Conservation (phyloP, 2,329 filamentous ascomycete species). For the Colletotrichum somersetense region DNA sequence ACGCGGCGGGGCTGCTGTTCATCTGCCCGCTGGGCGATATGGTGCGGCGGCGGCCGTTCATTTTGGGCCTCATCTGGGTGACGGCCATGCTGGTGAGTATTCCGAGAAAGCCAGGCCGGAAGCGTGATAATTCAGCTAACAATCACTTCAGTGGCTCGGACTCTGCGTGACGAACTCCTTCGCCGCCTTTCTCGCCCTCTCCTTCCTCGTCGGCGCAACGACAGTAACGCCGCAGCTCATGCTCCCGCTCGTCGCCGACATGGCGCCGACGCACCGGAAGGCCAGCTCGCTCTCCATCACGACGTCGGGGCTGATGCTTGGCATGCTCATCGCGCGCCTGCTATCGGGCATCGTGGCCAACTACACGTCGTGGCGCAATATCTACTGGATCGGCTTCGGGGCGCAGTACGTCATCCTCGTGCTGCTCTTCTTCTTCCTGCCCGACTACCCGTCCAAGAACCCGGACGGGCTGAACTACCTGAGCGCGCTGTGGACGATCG, state of each 20-base stretch:
- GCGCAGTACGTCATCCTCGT: slow-evolving; percentile 76
- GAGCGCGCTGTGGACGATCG: slow-evolving; percentile 73
- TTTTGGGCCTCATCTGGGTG: slow-evolving; percentile 74
- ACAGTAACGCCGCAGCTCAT: slow-evolving; percentile 85
- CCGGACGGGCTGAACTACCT: slow-evolving; percentile 74
- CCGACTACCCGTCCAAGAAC: slow-evolving; percentile 84
- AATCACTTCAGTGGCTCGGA: slow-evolving; percentile 68
- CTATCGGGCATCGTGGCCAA: slow-evolving; percentile 81
- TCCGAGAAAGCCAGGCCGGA: fast-evolving
- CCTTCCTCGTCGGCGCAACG: slow-evolving; percentile 80
- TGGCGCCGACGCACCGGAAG: slow-evolving; percentile 76
- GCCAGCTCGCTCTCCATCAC: slow-evolving; percentile 80
- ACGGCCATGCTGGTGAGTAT: slow-evolving; percentile 74
- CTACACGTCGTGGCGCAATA: slow-evolving; percentile 79
- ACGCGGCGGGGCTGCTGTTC: slow-evolving; percentile 79
- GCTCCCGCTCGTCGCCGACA: slow-evolving; percentile 84
- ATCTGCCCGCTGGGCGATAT: slow-evolving; percentile 82
- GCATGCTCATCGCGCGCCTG: slow-evolving; percentile 80
- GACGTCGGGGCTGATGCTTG: slow-evolving; percentile 80
- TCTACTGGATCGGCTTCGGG: slow-evolving; percentile 83
- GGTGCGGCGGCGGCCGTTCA: slow-evolving; percentile 76
- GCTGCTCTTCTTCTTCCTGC: slow-evolving; percentile 80
- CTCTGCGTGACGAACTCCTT: slow-evolving; percentile 78
- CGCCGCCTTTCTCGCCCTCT: slow-evolving; percentile 74
- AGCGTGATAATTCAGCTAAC: neutral